phyloP scores from a whole-genome alignment of 1,284 basidiomycete genomes.

The Microbotryum lychnidis-dioicae region DNA sequence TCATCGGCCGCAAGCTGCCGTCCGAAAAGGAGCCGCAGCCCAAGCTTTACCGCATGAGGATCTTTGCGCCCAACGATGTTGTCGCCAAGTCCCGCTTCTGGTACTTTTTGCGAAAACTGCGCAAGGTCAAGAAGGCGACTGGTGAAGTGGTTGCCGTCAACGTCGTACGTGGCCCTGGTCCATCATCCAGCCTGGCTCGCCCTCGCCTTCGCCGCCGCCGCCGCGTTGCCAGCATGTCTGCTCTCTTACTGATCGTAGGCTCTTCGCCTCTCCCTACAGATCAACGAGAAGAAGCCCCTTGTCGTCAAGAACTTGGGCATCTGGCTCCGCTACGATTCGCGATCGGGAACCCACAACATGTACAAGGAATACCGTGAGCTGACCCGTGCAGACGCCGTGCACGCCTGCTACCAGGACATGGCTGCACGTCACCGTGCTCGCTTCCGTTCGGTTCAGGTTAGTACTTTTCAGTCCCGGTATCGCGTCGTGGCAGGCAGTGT shows the following conservation, averaged over 20 bases:
- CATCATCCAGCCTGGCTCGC: not conserved
- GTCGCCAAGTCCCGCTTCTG: slow-evolving; percentile 99
- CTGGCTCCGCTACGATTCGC: slow-evolving; percentile 98
- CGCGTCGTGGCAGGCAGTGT: not conserved
- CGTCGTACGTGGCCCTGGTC: slow-evolving; percentile 59
- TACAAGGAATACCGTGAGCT: slow-evolving; percentile 93
- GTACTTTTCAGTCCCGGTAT: slow-evolving; percentile 34
- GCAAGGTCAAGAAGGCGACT: slow-evolving; percentile 99
- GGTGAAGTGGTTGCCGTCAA: slow-evolving; percentile 99
- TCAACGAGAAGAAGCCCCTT: slow-evolving; percentile 91
- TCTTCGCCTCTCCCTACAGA: slow-evolving; percentile 48
- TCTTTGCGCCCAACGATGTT: slow-evolving; percentile 95
- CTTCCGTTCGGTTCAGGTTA: slow-evolving; percentile 93
- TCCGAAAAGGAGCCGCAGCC: slow-evolving; percentile 86
- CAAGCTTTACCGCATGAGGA: slow-evolving; percentile 99
- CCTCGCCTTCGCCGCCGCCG: not conserved
- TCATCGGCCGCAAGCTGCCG: slow-evolving; percentile 94
- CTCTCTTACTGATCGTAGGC: not conserved
- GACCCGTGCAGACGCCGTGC: slow-evolving; percentile 87
- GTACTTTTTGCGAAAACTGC: slow-evolving; percentile 97
- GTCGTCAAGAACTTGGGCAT: slow-evolving; percentile 99
- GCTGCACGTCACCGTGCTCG: slow-evolving; percentile 97
- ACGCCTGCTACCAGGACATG: slow-evolving; percentile 99
- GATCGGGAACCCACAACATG: slow-evolving; percentile 91
- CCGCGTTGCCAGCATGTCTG: not conserved